Conservation (phyloP, 805 yeast species). For the Wickerhamomyces bovis region DNA sequence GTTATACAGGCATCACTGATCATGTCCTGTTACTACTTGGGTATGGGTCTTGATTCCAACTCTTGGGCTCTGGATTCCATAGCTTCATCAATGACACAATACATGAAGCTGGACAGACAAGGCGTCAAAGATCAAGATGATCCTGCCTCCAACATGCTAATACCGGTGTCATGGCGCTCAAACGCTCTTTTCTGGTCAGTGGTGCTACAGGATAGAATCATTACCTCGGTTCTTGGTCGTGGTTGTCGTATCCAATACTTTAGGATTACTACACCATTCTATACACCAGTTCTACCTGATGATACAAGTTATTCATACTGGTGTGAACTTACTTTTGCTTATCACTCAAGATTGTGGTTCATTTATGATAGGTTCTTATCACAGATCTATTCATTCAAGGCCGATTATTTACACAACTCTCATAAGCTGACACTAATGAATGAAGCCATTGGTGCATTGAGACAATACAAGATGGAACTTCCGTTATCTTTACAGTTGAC, state of each 20-base stretch:
- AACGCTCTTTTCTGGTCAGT: slow-evolving; percentile 25
- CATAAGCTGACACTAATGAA: slow-evolving; percentile 25
- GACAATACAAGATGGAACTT: slow-evolving; percentile 18
- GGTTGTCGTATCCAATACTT: slow-evolving; percentile 30
- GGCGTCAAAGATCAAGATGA: not conserved
- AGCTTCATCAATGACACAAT: slow-evolving; percentile 26
- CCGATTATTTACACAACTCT: slow-evolving; percentile 28
- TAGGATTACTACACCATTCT: slow-evolving; percentile 26
- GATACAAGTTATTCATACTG: slow-evolving; percentile 7
- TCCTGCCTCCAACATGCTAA: not conserved
- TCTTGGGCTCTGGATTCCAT: slow-evolving; percentile 30
- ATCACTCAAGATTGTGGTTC: slow-evolving; percentile 28
- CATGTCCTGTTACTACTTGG: slow-evolving; percentile 28
- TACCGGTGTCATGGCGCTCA: slow-evolving; percentile 1
- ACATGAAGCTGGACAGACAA: slow-evolving; percentile 20
- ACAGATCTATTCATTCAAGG: slow-evolving; percentile 30
- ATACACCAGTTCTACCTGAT: slow-evolving; percentile 11
- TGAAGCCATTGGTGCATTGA: slow-evolving; percentile 24
- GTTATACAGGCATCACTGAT: slow-evolving; percentile 25
- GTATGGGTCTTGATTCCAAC: slow-evolving; percentile 27
- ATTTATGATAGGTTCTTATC: slow-evolving; percentile 26
- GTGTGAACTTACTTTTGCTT: slow-evolving; percentile 23
- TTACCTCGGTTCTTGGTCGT: slow-evolving; percentile 29
- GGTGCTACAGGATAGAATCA: slow-evolving; percentile 27
- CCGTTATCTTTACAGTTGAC: slow-evolving; percentile 17